Evolutionary conservation across 345 rosid genomes (phyloP), one percentile per base, ranked within the genome.

Genomic region (Cardamine occulta): DNA sequence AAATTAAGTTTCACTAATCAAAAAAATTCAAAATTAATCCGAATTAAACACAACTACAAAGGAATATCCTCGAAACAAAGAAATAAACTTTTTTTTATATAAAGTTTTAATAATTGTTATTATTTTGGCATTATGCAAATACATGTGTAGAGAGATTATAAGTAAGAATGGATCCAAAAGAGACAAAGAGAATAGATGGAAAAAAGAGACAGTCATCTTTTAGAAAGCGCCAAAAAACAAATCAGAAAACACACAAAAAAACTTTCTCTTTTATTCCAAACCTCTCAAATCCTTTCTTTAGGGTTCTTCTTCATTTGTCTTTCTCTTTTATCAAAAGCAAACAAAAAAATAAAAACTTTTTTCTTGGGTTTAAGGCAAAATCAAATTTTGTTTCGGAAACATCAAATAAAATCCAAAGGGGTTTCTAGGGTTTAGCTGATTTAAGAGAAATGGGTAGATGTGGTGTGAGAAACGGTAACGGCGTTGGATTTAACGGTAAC

Each of bases 381-480:
- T 47, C 21, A 9, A 47, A n/a, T 0, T 19, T 47, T 29, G 18
- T 54, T 62, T 35, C 53, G 5, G n/a, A n/a, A n/a, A n/a, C n/a
- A n/a, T n/a, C 23, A 21, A 21, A 21, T 21, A 1, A 21, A 21
- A 21, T 21, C 23, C 23, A 21, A 21, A 21, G 23, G 23, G 23
- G 23, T 32, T 35, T 35, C 39, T 61, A 44, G 60, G 79, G 32
- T 63, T 73, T 59, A 24, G 28, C 60, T 59, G 56, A 23, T 35
- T 70, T 24, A 15, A 7, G 29, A 21, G 23, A 40, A 58, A 91
- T 93, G 97, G 96, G 88, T 48, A 86, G 82, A 66, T 86, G 92
- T 70, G 88, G 79, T 62, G 78, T 91, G 60, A 86, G 93, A 69
- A 88, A 61, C 53, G 60, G 63, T 42, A 39, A 68, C 55, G 67